A percentile compares a stretch with the other conserved stretches of the same genome.
phyloP scores from a whole-genome alignment of 164 flowering plant genomes.

The Cinnamomum chago region DNA sequence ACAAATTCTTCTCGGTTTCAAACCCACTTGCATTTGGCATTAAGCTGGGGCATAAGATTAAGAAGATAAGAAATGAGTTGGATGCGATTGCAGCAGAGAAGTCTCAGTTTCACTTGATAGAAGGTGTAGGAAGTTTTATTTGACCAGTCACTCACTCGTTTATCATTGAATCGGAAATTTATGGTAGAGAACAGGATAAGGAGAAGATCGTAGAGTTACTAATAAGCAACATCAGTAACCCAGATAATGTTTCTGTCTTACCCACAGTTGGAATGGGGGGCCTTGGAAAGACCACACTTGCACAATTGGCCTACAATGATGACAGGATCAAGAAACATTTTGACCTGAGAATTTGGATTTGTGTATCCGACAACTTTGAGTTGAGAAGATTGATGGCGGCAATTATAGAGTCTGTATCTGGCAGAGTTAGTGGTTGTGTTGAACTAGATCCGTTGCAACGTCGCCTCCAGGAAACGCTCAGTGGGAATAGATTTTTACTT shows the following conservation, averaged over 20 bases:
- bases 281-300: constrained; percentile 13
- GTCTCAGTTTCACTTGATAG: neutral
- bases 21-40: neutral
- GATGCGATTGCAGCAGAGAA: constrained; percentile 3
- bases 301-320: constrained; percentile 7
- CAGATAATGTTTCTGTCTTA: neutral
- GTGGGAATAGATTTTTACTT: constrained; percentile 12
- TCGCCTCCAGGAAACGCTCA: constrained; percentile 1
- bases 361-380: constrained; percentile 7
- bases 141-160: neutral
- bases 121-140: neutral
- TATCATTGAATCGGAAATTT: constrained; percentile 1
- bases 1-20: neutral
- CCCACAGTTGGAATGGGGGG: constrained; percentile 13
- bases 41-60: neutral
- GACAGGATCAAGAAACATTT: neutral
- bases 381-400: neutral
- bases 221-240: neutral
- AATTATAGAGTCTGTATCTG: constrained; percentile 1
- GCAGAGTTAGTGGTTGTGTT: neutral
- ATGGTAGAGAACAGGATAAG: constrained; percentile 5
- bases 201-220: neutral
- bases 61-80: neutral
- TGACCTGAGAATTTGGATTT: constrained; percentile 1
- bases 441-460: constrained; percentile 5